phyloP scores from a whole-genome alignment of 495 filamentous ascomycete species.

The Cercophora samala region DNA sequence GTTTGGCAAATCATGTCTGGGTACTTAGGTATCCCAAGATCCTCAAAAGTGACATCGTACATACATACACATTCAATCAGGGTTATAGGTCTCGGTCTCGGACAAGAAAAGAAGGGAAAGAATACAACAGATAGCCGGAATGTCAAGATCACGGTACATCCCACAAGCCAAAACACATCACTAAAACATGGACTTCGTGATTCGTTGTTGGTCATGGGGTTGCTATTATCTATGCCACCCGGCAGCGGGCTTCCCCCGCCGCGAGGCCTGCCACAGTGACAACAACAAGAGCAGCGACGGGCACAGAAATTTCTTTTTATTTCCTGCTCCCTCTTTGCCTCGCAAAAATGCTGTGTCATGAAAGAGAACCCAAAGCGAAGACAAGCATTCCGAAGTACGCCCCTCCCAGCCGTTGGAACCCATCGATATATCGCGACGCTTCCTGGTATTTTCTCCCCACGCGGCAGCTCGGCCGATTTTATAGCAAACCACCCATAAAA shows the following conservation, averaged over 20 bases:
- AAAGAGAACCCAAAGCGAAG: constrained; percentile 36
- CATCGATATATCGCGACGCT: constrained; percentile 31
- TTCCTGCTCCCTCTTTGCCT: constrained; percentile 34
- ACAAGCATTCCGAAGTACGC: constrained; percentile 40
- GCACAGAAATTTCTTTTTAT: constrained; percentile 9
- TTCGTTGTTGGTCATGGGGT: not conserved
- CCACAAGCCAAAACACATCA: too few relatives aligned
- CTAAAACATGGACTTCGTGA: not conserved
- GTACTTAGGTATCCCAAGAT: too few relatives aligned
- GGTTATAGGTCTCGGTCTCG: too few relatives aligned
- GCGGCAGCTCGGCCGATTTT: constrained; percentile 25
- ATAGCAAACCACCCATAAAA: constrained; percentile 24
- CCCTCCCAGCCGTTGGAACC: constrained; percentile 36
- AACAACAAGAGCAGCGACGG: not conserved
- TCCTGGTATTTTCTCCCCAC: constrained; percentile 19
- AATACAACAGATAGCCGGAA: too few relatives aligned
- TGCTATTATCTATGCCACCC: not conserved
- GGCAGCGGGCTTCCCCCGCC: not conserved
- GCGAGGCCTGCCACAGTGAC: not conserved
- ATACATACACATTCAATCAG: too few relatives aligned
- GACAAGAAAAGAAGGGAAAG: too few relatives aligned
- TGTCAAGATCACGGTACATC: too few relatives aligned
- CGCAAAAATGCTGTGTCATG: constrained; percentile 18
- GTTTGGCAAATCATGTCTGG: too few relatives aligned
- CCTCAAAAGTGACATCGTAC: too few relatives aligned